Percentiles rank a stretch among this genome's conserved stretches.
Evolutionary conservation across 2,329 filamentous ascomycete genomes (phyloP).

Genomic region (Cephalotrichum gorgonifer): DNA sequence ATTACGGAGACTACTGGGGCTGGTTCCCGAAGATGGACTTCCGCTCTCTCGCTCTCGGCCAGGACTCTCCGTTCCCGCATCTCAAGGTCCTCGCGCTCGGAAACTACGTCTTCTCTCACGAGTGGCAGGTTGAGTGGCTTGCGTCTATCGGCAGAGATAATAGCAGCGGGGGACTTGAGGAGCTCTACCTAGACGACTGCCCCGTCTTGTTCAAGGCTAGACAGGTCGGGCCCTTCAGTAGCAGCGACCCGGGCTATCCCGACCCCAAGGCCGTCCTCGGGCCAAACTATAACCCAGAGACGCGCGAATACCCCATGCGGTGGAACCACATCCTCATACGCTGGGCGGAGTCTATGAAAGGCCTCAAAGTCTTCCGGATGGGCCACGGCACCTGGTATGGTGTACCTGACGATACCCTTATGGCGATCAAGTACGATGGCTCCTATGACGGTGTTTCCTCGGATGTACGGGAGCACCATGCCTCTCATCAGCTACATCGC

Average conservation of each 20-base stretch:
- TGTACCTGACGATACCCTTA: not conserved
- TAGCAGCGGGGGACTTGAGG: slow-evolving; percentile 20
- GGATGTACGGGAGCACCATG: not conserved
- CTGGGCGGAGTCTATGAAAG: not conserved
- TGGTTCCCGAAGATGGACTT: slow-evolving; percentile 28
- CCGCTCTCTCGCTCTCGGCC: not conserved
- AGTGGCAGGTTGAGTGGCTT: slow-evolving; percentile 37
- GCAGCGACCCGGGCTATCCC: not conserved
- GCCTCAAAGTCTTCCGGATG: not conserved
- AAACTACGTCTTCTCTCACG: slow-evolving; percentile 28
- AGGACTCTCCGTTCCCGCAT: slow-evolving; percentile 20
- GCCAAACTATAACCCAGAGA: not conserved
- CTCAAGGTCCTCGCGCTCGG: slow-evolving; percentile 28
- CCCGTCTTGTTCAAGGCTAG: slow-evolving; percentile 16
- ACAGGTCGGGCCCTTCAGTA: not conserved
- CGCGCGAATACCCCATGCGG: not conserved
- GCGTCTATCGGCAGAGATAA: slow-evolving; percentile 18
- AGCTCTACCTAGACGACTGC: slow-evolving; percentile 32
- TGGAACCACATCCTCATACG: not conserved
- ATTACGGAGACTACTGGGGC: slow-evolving; percentile 24
- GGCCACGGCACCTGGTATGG: not conserved
- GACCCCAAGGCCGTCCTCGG: not conserved
- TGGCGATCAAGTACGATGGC: not conserved
- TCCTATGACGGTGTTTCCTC: not conserved
- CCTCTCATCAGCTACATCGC: not conserved